Evolutionary conservation across 306 rosid species (phyloP).

Genomic region (Notholithocarpus densiflorus): DNA sequence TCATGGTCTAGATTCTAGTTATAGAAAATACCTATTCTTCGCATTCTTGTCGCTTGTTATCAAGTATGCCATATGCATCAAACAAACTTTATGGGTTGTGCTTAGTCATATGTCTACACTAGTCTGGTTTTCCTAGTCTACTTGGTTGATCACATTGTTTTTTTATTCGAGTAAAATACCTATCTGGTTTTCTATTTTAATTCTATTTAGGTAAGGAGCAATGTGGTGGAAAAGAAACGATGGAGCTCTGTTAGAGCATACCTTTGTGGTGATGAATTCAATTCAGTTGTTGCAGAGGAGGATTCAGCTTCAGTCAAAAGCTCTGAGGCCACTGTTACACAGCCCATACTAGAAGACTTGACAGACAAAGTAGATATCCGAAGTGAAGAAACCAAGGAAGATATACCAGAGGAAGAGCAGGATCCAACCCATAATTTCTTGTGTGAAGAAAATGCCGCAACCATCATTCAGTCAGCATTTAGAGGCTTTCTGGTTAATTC

Average conservation of each 20-base stretch:
- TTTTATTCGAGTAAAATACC: neutral
- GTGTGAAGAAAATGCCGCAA: slow-evolving; percentile 67
- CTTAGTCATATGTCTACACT: neutral
- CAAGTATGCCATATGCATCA: too few species aligned
- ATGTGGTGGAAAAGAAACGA: slow-evolving; percentile 54
- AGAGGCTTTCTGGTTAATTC: slow-evolving; percentile 60
- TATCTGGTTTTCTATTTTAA: neutral
- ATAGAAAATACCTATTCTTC: neutral
- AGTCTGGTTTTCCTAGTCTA: neutral
- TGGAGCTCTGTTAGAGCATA: slow-evolving; percentile 81
- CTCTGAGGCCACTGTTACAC: slow-evolving; percentile 56
- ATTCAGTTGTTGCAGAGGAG: slow-evolving; percentile 66
- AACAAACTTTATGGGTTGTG: neutral
- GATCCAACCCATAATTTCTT: slow-evolving; percentile 23
- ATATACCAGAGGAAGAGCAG: slow-evolving; percentile 14
- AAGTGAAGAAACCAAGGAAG: slow-evolving; percentile 51
- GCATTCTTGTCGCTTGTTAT: neutral
- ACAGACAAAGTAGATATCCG: slow-evolving; percentile 22
- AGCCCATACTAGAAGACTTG: slow-evolving; percentile 35
- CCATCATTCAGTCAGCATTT: slow-evolving; percentile 71
- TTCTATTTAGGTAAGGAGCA: slow-evolving; percentile 48
- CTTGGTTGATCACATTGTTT: neutral
- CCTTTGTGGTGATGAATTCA: slow-evolving; percentile 82
- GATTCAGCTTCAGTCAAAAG: slow-evolving; percentile 69
- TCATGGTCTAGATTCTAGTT: neutral